These are phyloP conservation scores for Metschnikowia vanudenii DNA, from an alignment of 805 yeast genomes.

Conservation along the genomic window DNA sequence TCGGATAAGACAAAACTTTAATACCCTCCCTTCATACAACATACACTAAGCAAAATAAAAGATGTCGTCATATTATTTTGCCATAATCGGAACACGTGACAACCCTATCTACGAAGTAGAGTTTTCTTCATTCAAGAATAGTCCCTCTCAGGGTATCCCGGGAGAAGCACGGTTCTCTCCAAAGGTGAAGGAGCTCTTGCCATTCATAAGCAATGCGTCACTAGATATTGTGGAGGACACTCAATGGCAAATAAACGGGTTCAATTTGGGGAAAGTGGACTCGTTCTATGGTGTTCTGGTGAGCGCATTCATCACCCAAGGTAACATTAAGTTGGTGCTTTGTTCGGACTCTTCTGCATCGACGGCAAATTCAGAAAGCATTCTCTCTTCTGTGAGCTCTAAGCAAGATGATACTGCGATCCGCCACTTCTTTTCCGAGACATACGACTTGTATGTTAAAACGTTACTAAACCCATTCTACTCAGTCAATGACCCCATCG, in stretches of 20 bases:
- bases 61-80: constrained; percentile 78
- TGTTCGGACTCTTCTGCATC: constrained; percentile 37
- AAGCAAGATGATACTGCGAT: constrained; percentile 64
- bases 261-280: constrained; percentile 77
- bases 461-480: constrained; percentile 86
- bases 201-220: constrained; percentile 85
- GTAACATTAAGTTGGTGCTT: constrained; percentile 78
- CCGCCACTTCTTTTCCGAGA: constrained; percentile 78
- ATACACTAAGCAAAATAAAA: too few relatives aligned
- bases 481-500: constrained; percentile 68
- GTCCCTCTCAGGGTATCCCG: constrained; percentile 22
- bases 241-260: constrained; percentile 70
- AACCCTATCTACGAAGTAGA: constrained; percentile 86
- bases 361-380: constrained; percentile 23
- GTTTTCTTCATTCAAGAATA: constrained; percentile 62
- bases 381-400: constrained; percentile 8
- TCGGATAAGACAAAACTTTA: too few relatives aligned
- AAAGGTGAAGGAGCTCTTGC: constrained; percentile 75
- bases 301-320: constrained; percentile 86
- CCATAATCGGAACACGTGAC: constrained; percentile 84
- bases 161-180: constrained; percentile 65
- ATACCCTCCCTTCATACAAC: too few relatives aligned
- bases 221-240: constrained; percentile 87
- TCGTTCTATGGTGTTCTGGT: constrained; percentile 78
- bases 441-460: constrained; percentile 86